A percentile compares a stretch with the other conserved stretches of the same genome.
Evolutionary conservation across 176 grass and related monocot genomes (phyloP).

Genomic region (Phoenix dactylifera): DNA sequence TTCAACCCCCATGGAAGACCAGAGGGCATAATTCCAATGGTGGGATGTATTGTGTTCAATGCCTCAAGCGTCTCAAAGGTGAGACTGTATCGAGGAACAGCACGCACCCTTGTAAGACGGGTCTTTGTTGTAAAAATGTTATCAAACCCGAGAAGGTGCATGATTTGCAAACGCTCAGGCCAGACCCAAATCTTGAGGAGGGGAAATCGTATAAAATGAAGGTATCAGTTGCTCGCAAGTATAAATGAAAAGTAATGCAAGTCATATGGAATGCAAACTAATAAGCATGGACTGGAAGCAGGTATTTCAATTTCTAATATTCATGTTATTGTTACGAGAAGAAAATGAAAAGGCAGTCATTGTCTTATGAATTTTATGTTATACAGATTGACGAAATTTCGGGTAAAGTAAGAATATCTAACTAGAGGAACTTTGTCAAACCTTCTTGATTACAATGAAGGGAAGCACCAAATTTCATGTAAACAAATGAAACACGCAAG

Average conservation of each 20-base stretch:
- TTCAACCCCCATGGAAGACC: conserved; percentile 49
- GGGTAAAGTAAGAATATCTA: too few relatives aligned
- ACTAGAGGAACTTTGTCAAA: too few relatives aligned
- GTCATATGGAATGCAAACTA: too few relatives aligned
- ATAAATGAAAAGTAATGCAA: background rate
- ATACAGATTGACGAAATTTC: too few relatives aligned
- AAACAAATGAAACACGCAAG: background rate
- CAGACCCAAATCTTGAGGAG: conserved; percentile 72
- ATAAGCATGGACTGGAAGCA: too few relatives aligned
- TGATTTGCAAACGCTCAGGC: conserved; percentile 67
- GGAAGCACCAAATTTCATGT: too few relatives aligned
- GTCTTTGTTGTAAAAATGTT: conserved; percentile 73
- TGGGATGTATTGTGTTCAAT: conserved; percentile 63
- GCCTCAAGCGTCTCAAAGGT: conserved; percentile 58
- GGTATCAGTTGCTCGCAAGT: background rate
- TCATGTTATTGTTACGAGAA: too few relatives aligned
- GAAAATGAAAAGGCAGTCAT: too few relatives aligned
- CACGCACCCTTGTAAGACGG: conserved; percentile 53
- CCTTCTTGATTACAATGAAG: too few relatives aligned
- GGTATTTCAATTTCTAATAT: too few relatives aligned
- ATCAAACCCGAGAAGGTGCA: conserved; percentile 72
- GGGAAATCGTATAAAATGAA: background rate
- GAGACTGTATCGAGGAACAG: conserved; percentile 70
- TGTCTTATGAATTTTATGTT: too few relatives aligned
- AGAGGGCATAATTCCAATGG: conserved; percentile 78